Conservation (phyloP, 2,329 filamentous ascomycete genomes). For the Parafenestella ontariensis region DNA sequence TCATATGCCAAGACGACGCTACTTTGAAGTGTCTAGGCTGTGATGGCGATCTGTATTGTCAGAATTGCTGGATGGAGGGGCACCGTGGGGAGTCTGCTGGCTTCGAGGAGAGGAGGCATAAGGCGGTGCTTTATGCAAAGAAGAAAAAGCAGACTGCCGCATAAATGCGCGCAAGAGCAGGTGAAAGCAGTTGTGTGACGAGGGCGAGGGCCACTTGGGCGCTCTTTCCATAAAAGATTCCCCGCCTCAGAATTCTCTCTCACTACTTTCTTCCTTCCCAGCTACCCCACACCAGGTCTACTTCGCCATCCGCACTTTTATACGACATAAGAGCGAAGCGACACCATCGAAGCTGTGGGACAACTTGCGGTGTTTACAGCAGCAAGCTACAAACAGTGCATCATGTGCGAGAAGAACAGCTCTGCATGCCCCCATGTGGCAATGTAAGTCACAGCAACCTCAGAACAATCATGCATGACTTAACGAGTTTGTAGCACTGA, state of each 20-base stretch:
- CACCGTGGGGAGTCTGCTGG: conserved; percentile 73
- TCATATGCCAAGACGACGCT: conserved; percentile 82
- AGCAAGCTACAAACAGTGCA: not conserved
- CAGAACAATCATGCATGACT: not conserved
- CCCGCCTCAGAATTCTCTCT: not conserved
- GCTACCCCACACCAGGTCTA: not conserved
- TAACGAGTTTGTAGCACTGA: not conserved
- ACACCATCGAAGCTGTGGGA: not conserved
- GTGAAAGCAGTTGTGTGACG: not conserved
- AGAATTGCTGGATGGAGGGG: conserved; percentile 80
- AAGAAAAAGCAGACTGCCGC: conserved; percentile 26
- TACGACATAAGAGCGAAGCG: not conserved
- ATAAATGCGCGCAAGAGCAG: conserved; percentile 1
- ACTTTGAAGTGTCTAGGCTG: conserved; percentile 76
- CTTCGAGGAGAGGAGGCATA: conserved; percentile 74
- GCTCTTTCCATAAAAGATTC: not conserved
- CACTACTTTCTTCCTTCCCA: not conserved
- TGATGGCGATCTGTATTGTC: conserved; percentile 74
- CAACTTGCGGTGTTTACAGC: not conserved
- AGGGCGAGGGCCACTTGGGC: not conserved
- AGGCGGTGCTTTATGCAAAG: conserved; percentile 64
- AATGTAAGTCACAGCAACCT: not conserved
- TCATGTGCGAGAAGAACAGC: not conserved
- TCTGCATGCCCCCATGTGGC: not conserved
- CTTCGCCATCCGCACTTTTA: not conserved